Conservation (phyloP, 1,284 basidiomycete genomes). For the Ustilago xerochloae region DNA sequence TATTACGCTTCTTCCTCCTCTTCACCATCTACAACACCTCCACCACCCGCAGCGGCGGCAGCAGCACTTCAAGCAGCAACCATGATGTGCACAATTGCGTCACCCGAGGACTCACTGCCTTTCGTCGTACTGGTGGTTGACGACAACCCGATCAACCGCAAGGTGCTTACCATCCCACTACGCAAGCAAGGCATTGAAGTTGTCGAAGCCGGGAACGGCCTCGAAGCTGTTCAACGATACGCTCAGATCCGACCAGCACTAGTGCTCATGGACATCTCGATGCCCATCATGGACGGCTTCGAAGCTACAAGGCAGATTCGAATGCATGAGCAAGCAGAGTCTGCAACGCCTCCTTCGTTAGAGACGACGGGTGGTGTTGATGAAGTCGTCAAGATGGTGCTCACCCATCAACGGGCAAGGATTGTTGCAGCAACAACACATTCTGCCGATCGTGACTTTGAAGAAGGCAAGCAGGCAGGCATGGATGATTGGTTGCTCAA, state of each 20-base stretch:
- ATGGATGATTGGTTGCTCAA: slow-evolving; percentile 61
- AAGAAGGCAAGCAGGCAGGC: slow-evolving; percentile 44
- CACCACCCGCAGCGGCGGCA: slow-evolving; percentile 11
- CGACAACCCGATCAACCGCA: slow-evolving; percentile 62
- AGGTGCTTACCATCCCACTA: slow-evolving; percentile 52
- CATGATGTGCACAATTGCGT: slow-evolving; percentile 12
- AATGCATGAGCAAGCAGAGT: slow-evolving; percentile 22
- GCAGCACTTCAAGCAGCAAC: slow-evolving; percentile 12
- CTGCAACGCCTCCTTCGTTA: slow-evolving; percentile 10
- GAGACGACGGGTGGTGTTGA: slow-evolving; percentile 5
- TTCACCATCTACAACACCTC: slow-evolving; percentile 25
- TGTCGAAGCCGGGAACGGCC: slow-evolving; percentile 51
- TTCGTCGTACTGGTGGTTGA: slow-evolving; percentile 60
- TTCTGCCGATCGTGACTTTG: slow-evolving; percentile 39
- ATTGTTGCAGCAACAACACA: slow-evolving; percentile 59
- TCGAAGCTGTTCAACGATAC: slow-evolving; percentile 53
- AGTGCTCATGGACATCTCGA: slow-evolving; percentile 63
- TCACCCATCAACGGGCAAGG: slow-evolving; percentile 33
- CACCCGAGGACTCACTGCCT: slow-evolving; percentile 17
- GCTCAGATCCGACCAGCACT: slow-evolving; percentile 32
- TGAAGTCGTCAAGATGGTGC: slow-evolving; percentile 30
- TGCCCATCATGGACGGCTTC: slow-evolving; percentile 62
- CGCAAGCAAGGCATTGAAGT: slow-evolving; percentile 46
- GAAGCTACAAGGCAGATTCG: slow-evolving; percentile 55
- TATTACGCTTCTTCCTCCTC: slow-evolving; percentile 22